Percentiles rank a stretch among this genome's conserved stretches.
These are phyloP conservation scores for Oryza longistaminata DNA, from an alignment of 176 grass and related monocot genomes.

Conservation along the genomic window DNA sequence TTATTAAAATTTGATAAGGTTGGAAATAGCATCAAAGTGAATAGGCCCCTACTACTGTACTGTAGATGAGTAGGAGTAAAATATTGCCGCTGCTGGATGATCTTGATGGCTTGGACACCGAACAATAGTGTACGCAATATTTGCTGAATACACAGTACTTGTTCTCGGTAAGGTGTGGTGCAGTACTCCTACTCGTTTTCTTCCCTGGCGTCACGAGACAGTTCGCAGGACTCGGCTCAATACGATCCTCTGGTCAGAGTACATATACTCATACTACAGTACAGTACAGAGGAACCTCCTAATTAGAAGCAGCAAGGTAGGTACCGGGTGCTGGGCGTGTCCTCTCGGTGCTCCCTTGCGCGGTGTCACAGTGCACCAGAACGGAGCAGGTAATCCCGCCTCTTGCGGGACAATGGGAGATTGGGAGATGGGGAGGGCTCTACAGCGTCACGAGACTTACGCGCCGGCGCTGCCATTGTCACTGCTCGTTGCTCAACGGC, in stretches of 20 bases:
- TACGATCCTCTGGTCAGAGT: not conserved
- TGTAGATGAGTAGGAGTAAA: not conserved
- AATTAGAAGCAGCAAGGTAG: not conserved
- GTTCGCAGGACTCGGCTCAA: not conserved
- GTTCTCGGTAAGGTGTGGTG: too few relatives aligned
- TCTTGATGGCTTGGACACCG: not conserved
- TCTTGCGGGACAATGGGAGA: not conserved
- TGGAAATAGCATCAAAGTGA: too few relatives aligned
- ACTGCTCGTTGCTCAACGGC: not conserved
- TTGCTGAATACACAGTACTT: too few relatives aligned
- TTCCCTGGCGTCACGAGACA: slow-evolving; percentile 16
- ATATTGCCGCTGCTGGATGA: not conserved
- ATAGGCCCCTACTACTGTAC: too few relatives aligned
- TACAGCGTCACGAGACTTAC: not conserved
- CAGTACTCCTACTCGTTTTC: not conserved
- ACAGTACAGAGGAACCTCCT: not conserved
- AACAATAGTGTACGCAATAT: not conserved
- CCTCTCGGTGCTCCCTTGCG: not conserved
- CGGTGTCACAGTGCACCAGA: not conserved
- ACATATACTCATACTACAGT: too few relatives aligned
- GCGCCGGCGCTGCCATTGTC: not conserved
- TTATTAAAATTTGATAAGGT: too few relatives aligned
- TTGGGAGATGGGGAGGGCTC: not conserved
- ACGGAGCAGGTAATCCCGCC: not conserved
- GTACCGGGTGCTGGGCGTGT: not conserved